Evolutionary conservation across 2,329 filamentous ascomycete genomes (phyloP).

Genomic region (Dactylellina cionopaga): DNA sequence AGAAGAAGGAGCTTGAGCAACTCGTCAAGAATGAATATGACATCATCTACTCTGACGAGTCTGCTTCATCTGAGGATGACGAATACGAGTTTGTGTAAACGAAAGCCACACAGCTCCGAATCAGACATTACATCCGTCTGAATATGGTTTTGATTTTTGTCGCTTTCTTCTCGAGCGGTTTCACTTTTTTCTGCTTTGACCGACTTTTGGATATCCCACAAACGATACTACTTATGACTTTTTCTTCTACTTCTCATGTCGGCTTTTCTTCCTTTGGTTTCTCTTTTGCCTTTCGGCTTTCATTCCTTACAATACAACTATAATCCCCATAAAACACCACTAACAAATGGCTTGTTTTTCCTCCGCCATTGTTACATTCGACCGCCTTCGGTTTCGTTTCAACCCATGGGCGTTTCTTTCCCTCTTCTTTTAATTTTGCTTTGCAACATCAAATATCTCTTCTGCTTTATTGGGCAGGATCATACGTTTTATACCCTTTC

Average conservation of each 20-base stretch:
- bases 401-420: too few relatives aligned
- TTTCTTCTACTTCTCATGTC: slow-evolving; percentile 39
- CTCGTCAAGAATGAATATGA: slow-evolving; percentile 57
- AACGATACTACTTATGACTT: not conserved
- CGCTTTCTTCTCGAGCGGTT: too few relatives aligned
- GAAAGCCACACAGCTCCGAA: too few relatives aligned
- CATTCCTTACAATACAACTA: slow-evolving; percentile 7
- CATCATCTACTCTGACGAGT: slow-evolving; percentile 54
- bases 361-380: too few relatives aligned
- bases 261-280: not conserved
- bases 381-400: slow-evolving; percentile 19
- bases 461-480: slow-evolving; percentile 46
- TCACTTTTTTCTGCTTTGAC: too few relatives aligned
- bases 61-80: slow-evolving; percentile 49
- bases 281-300: not conserved
- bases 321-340: too few relatives aligned
- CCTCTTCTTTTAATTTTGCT: slow-evolving; percentile 7
- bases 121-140: too few relatives aligned
- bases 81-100: slow-evolving; percentile 52
- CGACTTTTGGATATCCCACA: slow-evolving; percentile 12
- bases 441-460: slow-evolving; percentile 7
- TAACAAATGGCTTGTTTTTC: too few relatives aligned
- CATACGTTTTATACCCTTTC: not conserved
- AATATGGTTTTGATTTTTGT: too few relatives aligned
- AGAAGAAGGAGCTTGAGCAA: slow-evolving; percentile 56